These are phyloP conservation scores for Aspergillus caelatus DNA, from an alignment of 2,329 filamentous ascomycete genomes.

Conservation along the genomic window DNA sequence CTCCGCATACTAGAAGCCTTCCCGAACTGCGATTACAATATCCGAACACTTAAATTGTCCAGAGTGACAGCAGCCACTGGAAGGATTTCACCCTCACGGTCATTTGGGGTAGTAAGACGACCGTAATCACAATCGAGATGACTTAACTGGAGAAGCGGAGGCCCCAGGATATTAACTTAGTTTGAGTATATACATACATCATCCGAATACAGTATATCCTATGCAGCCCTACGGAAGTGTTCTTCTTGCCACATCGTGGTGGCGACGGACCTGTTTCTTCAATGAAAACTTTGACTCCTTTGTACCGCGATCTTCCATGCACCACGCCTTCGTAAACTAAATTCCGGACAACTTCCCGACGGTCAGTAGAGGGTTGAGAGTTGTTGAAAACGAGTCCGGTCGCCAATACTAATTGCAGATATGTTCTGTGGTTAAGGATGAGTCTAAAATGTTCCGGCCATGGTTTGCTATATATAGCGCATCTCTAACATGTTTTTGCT, in stretches of 20 bases:
- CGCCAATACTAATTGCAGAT: too few relatives aligned
- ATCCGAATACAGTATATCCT: background rate
- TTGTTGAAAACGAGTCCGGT: background rate
- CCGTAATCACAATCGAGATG: background rate
- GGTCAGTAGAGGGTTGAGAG: background rate
- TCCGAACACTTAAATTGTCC: background rate
- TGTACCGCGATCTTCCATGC: background rate
- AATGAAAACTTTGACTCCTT: background rate
- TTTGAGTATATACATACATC: background rate
- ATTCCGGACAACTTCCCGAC: background rate
- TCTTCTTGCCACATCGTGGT: background rate
- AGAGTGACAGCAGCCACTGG: background rate
- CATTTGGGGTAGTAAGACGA: background rate
- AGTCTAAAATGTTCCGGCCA: background rate
- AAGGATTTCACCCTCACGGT: background rate
- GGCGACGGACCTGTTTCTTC: background rate
- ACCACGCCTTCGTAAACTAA: background rate
- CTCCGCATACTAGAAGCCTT: background rate
- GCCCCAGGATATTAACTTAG: background rate
- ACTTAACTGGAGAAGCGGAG: background rate
- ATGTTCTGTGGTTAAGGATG: background rate
- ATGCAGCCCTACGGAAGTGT: background rate
- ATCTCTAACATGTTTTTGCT: background rate
- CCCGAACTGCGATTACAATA: conserved; percentile 2
- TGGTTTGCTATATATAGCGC: background rate